phyloP scores from a whole-genome alignment of 1,284 basidiomycete species.

The Leccinum pachyderme region DNA sequence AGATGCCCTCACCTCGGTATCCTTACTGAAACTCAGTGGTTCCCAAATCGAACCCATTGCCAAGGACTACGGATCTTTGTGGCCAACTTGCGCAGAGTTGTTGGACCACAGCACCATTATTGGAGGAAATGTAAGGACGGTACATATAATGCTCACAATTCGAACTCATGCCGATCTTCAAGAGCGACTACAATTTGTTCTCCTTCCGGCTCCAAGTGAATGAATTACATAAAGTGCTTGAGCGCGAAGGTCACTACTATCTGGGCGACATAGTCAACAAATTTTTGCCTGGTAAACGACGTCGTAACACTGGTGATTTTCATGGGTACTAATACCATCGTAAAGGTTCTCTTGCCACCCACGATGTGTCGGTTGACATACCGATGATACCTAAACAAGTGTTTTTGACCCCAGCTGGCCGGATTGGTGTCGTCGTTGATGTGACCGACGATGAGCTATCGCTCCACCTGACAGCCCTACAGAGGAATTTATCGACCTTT shows the following conservation, averaged over 20 bases:
- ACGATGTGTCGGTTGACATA: constrained; percentile 36
- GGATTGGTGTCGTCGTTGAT: constrained; percentile 77
- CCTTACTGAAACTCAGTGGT: constrained; percentile 57
- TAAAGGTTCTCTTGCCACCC: constrained; percentile 43
- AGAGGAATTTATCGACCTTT: constrained; percentile 71
- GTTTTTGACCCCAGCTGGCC: constrained; percentile 79
- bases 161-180: constrained; percentile 30
- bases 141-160: neutral
- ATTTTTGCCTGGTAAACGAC: constrained; percentile 55
- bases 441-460: constrained; percentile 54
- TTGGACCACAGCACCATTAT: constrained; percentile 59
- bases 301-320: neutral
- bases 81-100: constrained; percentile 62
- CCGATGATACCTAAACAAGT: constrained; percentile 59
- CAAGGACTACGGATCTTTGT: constrained; percentile 76
- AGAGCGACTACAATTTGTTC: constrained; percentile 77
- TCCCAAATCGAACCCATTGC: constrained; percentile 59
- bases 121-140: constrained; percentile 67
- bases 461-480: constrained; percentile 68
- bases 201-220: constrained; percentile 56
- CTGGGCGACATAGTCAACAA: constrained; percentile 72
- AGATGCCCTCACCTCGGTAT: constrained; percentile 82
- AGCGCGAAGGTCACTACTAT: constrained; percentile 63
- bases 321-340: constrained; percentile 8
- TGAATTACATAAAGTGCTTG: constrained; percentile 44